Conservation (phyloP, 1,284 basidiomycete species). For the Moesziomyces sp. region DNA sequence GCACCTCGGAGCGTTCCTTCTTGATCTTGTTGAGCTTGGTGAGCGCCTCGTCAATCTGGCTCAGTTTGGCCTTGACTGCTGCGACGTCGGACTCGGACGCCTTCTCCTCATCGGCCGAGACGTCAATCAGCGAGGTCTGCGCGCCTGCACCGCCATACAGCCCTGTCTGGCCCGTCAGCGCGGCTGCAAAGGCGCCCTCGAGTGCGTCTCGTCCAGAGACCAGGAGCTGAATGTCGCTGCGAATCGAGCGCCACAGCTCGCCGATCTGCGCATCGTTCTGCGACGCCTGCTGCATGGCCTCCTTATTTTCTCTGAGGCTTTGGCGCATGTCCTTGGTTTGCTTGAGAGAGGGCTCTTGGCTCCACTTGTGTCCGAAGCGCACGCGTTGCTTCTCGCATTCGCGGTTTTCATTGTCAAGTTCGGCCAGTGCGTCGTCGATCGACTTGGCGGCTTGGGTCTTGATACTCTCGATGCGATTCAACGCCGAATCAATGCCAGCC, state of each 20-base stretch:
- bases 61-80: slow-evolving; percentile 38
- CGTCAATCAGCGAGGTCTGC: slow-evolving; percentile 45
- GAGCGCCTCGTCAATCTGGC: slow-evolving; percentile 52
- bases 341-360: slow-evolving; percentile 79
- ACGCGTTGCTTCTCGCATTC: slow-evolving; percentile 71
- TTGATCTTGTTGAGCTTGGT: slow-evolving; percentile 60
- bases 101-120: slow-evolving; percentile 50
- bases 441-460: slow-evolving; percentile 39
- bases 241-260: slow-evolving; percentile 79
- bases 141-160: slow-evolving; percentile 23
- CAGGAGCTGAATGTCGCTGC: slow-evolving; percentile 77
- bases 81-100: slow-evolving; percentile 31
- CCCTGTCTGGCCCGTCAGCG: slow-evolving; percentile 58
- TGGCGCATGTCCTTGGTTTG: slow-evolving; percentile 77
- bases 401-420: slow-evolving; percentile 66
- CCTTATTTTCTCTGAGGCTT: slow-evolving; percentile 82
- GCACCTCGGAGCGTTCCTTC: slow-evolving; percentile 80
- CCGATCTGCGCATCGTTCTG: slow-evolving; percentile 82
- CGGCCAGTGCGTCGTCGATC: slow-evolving; percentile 40
- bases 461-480: slow-evolving; percentile 46
- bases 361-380: slow-evolving; percentile 87
- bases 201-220: slow-evolving; percentile 73
- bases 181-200: slow-evolving; percentile 77
- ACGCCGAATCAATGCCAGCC: slow-evolving; percentile 47
- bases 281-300: slow-evolving; percentile 80